Evolutionary conservation across 2,329 filamentous ascomycete species (phyloP).

Genomic region (Keithomyces neogunnii): DNA sequence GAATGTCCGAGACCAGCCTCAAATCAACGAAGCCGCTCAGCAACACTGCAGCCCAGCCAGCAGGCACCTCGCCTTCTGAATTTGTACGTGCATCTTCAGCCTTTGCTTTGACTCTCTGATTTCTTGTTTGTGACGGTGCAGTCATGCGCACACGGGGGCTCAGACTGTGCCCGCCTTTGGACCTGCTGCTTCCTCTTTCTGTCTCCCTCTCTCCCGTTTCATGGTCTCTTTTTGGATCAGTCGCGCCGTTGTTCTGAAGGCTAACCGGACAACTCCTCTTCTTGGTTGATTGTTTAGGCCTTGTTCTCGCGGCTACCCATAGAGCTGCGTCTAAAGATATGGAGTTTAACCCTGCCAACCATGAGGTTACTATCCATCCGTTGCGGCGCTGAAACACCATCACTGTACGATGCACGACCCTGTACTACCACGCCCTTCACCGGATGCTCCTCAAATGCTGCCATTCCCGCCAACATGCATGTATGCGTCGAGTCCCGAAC

Average conservation of each 20-base stretch:
- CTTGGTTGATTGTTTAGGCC: slow-evolving; percentile 20
- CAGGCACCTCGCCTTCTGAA: neutral
- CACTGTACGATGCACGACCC: slow-evolving; percentile 8
- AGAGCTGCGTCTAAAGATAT: slow-evolving; percentile 40
- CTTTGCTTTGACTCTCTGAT: too few species aligned
- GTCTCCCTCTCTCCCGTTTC: neutral
- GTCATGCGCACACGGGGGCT: too few species aligned
- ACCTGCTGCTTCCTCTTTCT: too few species aligned
- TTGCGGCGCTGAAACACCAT: slow-evolving; percentile 26
- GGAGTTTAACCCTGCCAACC: slow-evolving; percentile 34
- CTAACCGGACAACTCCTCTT: neutral
- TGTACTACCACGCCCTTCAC: slow-evolving; percentile 11
- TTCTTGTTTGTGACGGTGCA: too few species aligned
- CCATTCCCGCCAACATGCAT: slow-evolving; percentile 35
- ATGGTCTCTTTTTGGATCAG: neutral
- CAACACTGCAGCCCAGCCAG: neutral
- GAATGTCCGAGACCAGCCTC: neutral
- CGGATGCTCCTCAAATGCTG: slow-evolving; percentile 33
- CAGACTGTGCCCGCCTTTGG: too few species aligned
- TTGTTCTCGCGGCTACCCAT: slow-evolving; percentile 34
- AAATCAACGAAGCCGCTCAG: neutral
- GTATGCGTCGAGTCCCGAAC: slow-evolving; percentile 36
- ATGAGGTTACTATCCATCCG: slow-evolving; percentile 35
- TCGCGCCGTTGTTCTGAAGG: neutral
- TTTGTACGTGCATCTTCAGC: slow-evolving; percentile 7